Evolutionary conservation across 129 eudicot genomes (phyloP).

Genomic region (Pittosporum tobira): DNA sequence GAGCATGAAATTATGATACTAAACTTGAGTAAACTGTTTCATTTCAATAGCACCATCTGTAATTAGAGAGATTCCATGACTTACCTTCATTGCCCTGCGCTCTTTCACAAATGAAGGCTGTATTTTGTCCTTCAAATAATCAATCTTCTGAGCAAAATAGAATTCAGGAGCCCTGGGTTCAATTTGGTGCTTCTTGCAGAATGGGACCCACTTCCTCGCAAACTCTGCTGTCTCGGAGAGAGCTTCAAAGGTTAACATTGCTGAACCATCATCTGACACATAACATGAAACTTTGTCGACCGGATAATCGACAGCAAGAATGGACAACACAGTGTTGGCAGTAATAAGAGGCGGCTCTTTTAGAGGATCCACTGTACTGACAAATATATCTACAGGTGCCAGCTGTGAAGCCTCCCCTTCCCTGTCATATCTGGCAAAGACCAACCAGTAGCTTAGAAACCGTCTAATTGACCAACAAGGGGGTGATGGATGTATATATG

Average conservation of each 20-base stretch:
- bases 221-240: slow-evolving; percentile 61
- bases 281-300: slow-evolving; percentile 74
- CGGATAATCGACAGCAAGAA: slow-evolving; percentile 77
- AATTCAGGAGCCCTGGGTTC: slow-evolving; percentile 94
- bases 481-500: no score
- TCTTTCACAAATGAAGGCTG: slow-evolving; percentile 89
- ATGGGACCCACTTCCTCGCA: slow-evolving; percentile 78
- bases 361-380: slow-evolving; percentile 88
- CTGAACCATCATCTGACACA: slow-evolving; percentile 63
- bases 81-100: slow-evolving; percentile 85
- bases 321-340: slow-evolving; percentile 81
- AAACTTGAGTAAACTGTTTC: no score
- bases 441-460: neutral
- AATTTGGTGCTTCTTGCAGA: slow-evolving; percentile 71
- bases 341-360: slow-evolving; percentile 79
- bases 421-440: slow-evolving; percentile 48
- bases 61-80: neutral
- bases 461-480: neutral
- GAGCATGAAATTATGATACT: no score
- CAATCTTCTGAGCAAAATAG: slow-evolving; percentile 83
- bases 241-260: slow-evolving; percentile 50
- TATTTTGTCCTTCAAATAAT: slow-evolving; percentile 78
- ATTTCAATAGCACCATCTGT: neutral
- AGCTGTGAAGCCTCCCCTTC: slow-evolving; percentile 89
- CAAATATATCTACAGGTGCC: slow-evolving; percentile 76